Evolutionary conservation across 257 asterid genomes (phyloP).

Genomic region (Solanum chmielewskii): DNA sequence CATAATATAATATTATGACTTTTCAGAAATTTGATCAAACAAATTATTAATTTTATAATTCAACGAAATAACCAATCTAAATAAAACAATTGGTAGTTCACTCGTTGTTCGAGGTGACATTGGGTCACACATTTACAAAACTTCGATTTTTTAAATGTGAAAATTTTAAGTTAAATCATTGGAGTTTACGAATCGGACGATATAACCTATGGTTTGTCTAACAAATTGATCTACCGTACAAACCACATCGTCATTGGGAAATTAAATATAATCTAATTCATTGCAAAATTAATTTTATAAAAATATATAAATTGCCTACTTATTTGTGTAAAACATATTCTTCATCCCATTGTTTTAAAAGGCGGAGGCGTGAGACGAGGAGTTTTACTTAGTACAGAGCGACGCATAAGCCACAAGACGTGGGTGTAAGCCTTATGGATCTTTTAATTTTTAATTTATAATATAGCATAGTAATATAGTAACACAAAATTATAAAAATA

Average conservation of each 20-base stretch:
- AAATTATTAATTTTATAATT: too few relatives aligned
- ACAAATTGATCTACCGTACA: neutral
- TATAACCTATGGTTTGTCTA: neutral
- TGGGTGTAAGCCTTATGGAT: too few relatives aligned
- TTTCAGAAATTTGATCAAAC: neutral
- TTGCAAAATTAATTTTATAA: neutral
- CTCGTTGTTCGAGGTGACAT: neutral
- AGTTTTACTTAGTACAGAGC: too few relatives aligned
- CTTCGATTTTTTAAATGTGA: neutral
- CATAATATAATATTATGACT: fast-evolving
- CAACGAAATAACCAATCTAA: neutral
- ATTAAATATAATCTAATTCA: neutral
- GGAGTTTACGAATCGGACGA: neutral
- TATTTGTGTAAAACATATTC: too few relatives aligned
- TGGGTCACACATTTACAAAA: neutral
- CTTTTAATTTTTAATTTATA: too few relatives aligned
- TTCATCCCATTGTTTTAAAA: too few relatives aligned
- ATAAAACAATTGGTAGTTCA: neutral
- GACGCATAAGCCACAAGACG: too few relatives aligned
- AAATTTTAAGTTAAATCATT: neutral
- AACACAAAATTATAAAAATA: too few relatives aligned
- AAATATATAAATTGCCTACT: neutral
- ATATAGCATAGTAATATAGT: too few relatives aligned
- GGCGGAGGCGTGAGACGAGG: too few relatives aligned
- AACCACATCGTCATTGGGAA: neutral